Percentiles rank a stretch among this genome's conserved stretches.
Evolutionary conservation across 1,284 basidiomycete genomes (phyloP).

Genomic region (Amylostereum chailletii): DNA sequence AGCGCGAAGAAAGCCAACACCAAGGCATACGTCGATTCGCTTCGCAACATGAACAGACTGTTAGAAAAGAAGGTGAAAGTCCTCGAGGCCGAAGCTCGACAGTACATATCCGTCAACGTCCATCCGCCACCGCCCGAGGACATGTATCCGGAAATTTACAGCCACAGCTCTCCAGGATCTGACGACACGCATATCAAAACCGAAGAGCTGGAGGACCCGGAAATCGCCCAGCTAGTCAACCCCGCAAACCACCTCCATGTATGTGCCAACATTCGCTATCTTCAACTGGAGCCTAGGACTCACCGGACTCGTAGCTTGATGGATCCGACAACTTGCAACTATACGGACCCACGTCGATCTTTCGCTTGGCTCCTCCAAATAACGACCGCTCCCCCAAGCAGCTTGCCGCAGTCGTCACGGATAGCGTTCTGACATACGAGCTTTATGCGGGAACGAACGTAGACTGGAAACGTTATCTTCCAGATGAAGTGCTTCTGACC

Average conservation of each 20-base stretch:
- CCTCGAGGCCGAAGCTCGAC: conserved; percentile 37
- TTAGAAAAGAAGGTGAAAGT: conserved; percentile 35
- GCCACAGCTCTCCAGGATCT: conserved; percentile 3
- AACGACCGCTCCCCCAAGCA: conserved; percentile 6
- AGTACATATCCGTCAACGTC: neutral
- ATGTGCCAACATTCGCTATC: conserved; percentile 8
- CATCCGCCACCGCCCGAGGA: conserved; percentile 1
- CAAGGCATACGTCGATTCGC: conserved; percentile 45
- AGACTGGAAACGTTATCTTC: conserved; percentile 50
- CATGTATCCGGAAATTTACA: too few species aligned
- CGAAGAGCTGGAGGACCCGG: conserved; percentile 20
- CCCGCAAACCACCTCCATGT: conserved; percentile 26
- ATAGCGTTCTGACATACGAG: too few species aligned
- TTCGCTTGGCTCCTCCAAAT: conserved; percentile 18
- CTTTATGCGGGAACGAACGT: neutral
- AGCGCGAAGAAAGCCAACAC: conserved; percentile 39
- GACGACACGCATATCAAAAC: conserved; percentile 5
- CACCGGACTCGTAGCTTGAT: conserved; percentile 14
- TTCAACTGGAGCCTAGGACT: neutral
- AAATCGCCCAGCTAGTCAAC: conserved; percentile 23
- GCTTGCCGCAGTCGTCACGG: conserved; percentile 1
- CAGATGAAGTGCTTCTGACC: conserved; percentile 33
- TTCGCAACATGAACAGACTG: conserved; percentile 37
- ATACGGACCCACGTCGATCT: conserved; percentile 28
- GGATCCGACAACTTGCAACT: conserved; percentile 23